Evolutionary conservation across 495 filamentous ascomycete genomes (phyloP), one percentile per base, ranked within the genome.

Genomic region (Trichoderma asperelloides): DNA sequence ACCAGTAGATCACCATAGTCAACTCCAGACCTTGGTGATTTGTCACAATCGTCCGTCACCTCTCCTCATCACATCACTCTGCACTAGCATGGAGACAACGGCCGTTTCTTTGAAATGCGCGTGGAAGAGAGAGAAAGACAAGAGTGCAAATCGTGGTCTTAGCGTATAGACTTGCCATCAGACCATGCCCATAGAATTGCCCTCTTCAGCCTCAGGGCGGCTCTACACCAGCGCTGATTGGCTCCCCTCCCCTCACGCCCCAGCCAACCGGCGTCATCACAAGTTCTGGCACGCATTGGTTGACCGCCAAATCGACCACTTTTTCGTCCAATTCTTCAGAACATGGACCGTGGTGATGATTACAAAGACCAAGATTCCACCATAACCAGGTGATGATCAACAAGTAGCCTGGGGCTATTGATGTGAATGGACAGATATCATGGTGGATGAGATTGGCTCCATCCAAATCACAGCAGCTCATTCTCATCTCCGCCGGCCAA

Each of bases 191-290:
- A 25, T 55, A 3, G 27, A 60, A 30, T 60, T 60, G 55, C 55
- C 55, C 23, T 60, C 55, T 60, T 60, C 55, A 60, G 55, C 55
- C 55, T 27, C 55, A 60, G 55, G 55, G 55, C 55, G 55, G 55
- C 55, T 60, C 55, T 60, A 60, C 55, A 18, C 55, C 55, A 18
- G 2, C 12, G 23, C 23, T 60, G 55, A 60, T 60, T 60, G 55
- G 55, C 55, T 60, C 23, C 23, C 27, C 55, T 60, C 55, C 23
- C 27, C 8, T 11, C 21, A 15, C 55, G 13, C 55, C 55, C 55
- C 55, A 60, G 55, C 55, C 55, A 60, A 60, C 55, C 55, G 27
- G 12, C 9, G 55, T 25, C 55, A 60, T 60, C 55, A 60, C 55
- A 23, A 60, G 18, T 0, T 51, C 18, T 60, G 21, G 4, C 6